These are phyloP conservation scores for Chytriomyces sp. DNA, from an alignment of 192 early-diverging fungal species.

Conservation along the genomic window DNA sequence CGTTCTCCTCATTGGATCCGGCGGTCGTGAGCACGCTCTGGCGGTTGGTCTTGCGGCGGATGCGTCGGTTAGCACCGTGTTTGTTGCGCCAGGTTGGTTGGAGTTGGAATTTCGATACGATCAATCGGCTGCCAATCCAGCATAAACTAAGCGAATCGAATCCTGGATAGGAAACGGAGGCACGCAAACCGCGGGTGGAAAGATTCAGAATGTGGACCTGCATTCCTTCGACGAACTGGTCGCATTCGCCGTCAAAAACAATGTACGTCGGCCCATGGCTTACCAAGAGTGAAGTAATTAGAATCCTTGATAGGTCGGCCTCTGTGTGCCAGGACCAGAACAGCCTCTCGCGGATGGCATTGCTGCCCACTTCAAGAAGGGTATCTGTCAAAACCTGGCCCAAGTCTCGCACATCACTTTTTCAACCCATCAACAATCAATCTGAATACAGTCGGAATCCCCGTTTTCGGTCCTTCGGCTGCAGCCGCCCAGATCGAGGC, in stretches of 20 bases:
- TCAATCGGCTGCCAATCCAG: too few relatives aligned
- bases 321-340: slow-evolving; percentile 95
- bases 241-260: slow-evolving; percentile 76
- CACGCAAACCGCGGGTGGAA: slow-evolving; percentile 68
- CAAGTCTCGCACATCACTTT: neutral
- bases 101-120: neutral
- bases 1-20: slow-evolving; percentile 88
- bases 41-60: slow-evolving; percentile 88
- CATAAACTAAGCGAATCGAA: neutral
- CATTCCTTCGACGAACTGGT: slow-evolving; percentile 75
- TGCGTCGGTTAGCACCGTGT: slow-evolving; percentile 74
- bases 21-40: slow-evolving; percentile 96
- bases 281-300: too few relatives aligned
- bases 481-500: slow-evolving; percentile 93
- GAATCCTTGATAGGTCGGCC: too few relatives aligned
- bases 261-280: slow-evolving; percentile 51
- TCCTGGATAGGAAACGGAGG: slow-evolving; percentile 84
- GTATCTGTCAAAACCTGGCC: slow-evolving; percentile 27
- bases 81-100: slow-evolving; percentile 82
- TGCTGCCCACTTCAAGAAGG: slow-evolving; percentile 77
- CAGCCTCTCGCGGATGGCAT: slow-evolving; percentile 96
- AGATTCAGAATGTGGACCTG: slow-evolving; percentile 78
- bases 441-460: slow-evolving; percentile 69
- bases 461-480: slow-evolving; percentile 88
- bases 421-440: neutral